These are phyloP conservation scores for Thermomucor indicae-seudaticae DNA, from an alignment of 371 early-diverging fungal species.

Conservation along the genomic window DNA sequence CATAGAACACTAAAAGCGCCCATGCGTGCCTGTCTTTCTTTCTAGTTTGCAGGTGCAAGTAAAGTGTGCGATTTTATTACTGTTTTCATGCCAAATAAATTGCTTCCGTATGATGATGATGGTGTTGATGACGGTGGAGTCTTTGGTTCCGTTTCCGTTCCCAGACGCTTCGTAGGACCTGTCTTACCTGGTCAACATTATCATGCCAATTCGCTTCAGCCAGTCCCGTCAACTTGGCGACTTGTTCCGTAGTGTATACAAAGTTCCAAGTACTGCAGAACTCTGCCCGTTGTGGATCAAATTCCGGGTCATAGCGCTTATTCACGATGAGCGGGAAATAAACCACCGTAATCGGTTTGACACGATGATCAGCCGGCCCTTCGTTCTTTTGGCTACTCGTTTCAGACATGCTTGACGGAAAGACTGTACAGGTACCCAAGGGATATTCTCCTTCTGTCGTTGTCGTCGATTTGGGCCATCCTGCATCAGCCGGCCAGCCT, in stretches of 20 bases:
- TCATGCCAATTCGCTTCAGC: conserved; percentile 44
- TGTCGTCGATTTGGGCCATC: conserved; percentile 34
- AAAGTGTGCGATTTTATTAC: no score
- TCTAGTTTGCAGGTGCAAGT: neutral
- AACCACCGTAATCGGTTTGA: conserved; percentile 44
- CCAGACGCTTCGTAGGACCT: conserved; percentile 42
- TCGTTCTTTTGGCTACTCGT: conserved; percentile 9
- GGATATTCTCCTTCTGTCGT: conserved; percentile 15
- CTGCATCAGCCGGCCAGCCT: conserved; percentile 47
- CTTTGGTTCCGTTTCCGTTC: conserved; percentile 26
- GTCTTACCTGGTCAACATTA: conserved; percentile 38
- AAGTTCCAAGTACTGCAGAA: conserved; percentile 69
- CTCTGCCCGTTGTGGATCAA: conserved; percentile 59
- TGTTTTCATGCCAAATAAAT: no score
- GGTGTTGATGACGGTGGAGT: no score
- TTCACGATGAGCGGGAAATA: conserved; percentile 64
- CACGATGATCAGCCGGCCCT: neutral
- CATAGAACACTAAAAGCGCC: conserved; percentile 50
- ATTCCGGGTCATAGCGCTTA: conserved; percentile 44
- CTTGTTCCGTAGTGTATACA: conserved; percentile 56
- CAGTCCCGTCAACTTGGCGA: conserved; percentile 48
- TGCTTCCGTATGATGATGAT: no score
- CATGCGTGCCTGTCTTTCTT: neutral
- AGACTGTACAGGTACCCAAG: conserved; percentile 32
- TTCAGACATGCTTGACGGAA: conserved; percentile 24